phyloP scores from a whole-genome alignment of 768 basidiomycete genomes.

The Calocybe indica region DNA sequence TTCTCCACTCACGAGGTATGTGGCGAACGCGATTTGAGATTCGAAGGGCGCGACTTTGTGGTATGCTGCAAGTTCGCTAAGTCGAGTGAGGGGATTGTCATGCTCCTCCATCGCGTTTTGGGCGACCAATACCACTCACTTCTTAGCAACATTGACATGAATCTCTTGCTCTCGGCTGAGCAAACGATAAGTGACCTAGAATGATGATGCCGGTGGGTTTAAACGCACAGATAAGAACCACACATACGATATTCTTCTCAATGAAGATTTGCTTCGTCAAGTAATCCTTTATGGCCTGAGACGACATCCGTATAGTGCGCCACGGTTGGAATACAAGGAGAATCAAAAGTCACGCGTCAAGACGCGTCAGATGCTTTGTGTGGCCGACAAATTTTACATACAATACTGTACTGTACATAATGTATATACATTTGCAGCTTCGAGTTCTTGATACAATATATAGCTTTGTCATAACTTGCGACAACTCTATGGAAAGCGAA shows the following conservation, averaged over 20 bases:
- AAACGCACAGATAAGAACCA: background rate
- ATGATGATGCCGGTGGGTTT: background rate
- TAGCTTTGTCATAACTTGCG: too few relatives aligned
- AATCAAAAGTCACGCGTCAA: too few relatives aligned
- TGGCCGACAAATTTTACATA: too few relatives aligned
- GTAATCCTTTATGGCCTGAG: constrained; percentile 36
- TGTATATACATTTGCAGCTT: too few relatives aligned
- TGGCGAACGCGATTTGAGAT: constrained; percentile 48
- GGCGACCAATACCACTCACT: constrained; percentile 35
- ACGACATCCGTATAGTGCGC: constrained; percentile 27
- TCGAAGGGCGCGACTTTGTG: constrained; percentile 38
- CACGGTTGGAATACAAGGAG: too few relatives aligned
- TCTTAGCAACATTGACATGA: constrained; percentile 76
- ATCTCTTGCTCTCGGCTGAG: constrained; percentile 66
- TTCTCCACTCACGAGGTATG: constrained; percentile 66
- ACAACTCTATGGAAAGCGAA: too few relatives aligned
- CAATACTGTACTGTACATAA: too few relatives aligned
- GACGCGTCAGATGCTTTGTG: too few relatives aligned
- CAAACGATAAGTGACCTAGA: constrained; percentile 75
- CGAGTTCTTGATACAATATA: too few relatives aligned
- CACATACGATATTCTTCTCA: constrained; percentile 40
- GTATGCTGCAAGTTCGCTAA: constrained; percentile 60
- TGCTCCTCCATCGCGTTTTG: background rate
- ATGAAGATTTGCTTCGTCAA: constrained; percentile 47
- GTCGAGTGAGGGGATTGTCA: background rate